phyloP scores from a whole-genome alignment of 371 early-diverging fungal genomes.

The Umbelopsis sp. region DNA sequence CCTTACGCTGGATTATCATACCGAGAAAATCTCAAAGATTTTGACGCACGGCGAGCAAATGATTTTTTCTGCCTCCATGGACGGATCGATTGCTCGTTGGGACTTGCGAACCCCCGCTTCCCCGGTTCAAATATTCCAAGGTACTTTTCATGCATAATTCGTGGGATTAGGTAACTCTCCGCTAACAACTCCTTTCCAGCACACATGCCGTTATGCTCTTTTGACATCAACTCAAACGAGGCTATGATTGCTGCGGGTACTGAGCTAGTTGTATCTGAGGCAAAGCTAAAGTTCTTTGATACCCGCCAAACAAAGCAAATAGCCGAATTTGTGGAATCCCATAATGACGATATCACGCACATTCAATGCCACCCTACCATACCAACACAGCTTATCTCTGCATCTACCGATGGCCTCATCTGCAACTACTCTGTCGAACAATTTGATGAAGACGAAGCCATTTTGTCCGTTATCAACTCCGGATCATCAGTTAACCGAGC shows the following conservation, averaged over 20 bases:
- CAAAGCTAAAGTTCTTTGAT: conserved; percentile 80
- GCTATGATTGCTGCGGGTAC: conserved; percentile 76
- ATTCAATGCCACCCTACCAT: conserved; percentile 78
- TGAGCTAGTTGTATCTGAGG: conserved; percentile 62
- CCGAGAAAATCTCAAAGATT: conserved; percentile 62
- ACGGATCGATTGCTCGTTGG: conserved; percentile 69
- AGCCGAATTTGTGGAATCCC: conserved; percentile 77
- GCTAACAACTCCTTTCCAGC: conserved; percentile 32
- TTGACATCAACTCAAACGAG: conserved; percentile 70
- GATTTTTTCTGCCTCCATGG: conserved; percentile 67
- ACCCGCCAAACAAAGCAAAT: conserved; percentile 46
- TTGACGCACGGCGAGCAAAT: conserved; percentile 61
- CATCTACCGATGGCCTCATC: conserved; percentile 78
- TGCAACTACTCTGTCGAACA: conserved; percentile 73
- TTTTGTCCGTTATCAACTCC: conserved; percentile 81
- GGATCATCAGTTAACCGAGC: conserved; percentile 78
- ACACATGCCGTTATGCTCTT: conserved; percentile 61
- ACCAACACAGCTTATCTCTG: conserved; percentile 64
- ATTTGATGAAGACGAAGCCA: conserved; percentile 88
- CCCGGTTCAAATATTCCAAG: conserved; percentile 62
- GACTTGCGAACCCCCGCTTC: conserved; percentile 61
- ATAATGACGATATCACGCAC: conserved; percentile 90
- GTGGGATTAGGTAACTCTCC: conserved; percentile 22
- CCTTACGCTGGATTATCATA: conserved; percentile 53
- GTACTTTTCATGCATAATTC: conserved; percentile 37